Conservation (phyloP, 2,329 filamentous ascomycete species). For the Botrytis hyacinthi region DNA sequence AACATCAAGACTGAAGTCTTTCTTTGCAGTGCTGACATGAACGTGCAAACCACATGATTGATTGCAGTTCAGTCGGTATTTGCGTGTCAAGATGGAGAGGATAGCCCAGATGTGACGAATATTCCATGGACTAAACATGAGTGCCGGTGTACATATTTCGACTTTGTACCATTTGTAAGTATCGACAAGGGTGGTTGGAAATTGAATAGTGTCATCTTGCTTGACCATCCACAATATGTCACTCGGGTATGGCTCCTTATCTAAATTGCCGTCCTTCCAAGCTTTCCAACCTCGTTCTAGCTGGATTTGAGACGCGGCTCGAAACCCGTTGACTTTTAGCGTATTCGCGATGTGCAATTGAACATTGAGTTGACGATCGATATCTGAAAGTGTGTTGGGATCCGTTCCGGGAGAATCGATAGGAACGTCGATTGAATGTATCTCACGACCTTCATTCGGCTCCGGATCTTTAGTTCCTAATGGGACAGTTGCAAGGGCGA, state of each 20-base stretch:
- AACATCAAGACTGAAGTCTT: constrained; percentile 29
- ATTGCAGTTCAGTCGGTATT: constrained; percentile 32
- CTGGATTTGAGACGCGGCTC: constrained; percentile 14
- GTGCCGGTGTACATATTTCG: constrained; percentile 27
- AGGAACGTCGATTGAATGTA: constrained; percentile 10
- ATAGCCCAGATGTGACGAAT: constrained; percentile 21
- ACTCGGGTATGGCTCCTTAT: not conserved
- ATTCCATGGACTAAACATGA: constrained; percentile 19
- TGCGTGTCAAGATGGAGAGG: constrained; percentile 20
- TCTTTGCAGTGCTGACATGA: constrained; percentile 36
- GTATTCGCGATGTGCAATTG: constrained; percentile 16
- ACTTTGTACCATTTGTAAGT: constrained; percentile 24
- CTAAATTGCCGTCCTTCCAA: not conserved
- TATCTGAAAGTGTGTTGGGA: not conserved
- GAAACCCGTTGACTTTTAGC: not conserved
- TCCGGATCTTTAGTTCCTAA: constrained; percentile 20
- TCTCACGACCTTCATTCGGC: constrained; percentile 12
- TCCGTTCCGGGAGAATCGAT: not conserved
- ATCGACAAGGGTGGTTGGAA: not conserved
- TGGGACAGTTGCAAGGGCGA: constrained; percentile 24
- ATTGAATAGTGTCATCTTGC: constrained; percentile 19
- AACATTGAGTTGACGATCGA: constrained; percentile 9
- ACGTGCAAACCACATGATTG: constrained; percentile 36
- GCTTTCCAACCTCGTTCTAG: constrained; percentile 4
- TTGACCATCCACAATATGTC: constrained; percentile 19